A percentile compares a stretch with the other conserved stretches of the same genome.
These are phyloP conservation scores for Clavispora vitiphila DNA, from an alignment of 805 yeast genomes.

Conservation along the genomic window DNA sequence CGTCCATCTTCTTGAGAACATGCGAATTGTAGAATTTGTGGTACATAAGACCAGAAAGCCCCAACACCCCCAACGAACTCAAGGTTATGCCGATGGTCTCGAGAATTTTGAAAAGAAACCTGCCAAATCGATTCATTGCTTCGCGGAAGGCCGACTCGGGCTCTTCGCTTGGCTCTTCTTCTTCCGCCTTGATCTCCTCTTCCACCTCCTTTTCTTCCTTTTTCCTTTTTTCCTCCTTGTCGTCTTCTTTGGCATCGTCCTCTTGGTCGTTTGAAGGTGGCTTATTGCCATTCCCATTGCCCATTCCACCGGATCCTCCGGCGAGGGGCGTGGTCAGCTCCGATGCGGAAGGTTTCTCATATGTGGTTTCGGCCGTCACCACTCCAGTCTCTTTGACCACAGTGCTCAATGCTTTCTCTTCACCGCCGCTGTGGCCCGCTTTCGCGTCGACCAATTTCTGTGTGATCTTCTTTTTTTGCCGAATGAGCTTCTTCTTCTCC, in stretches of 20 bases:
- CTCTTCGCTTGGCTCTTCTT: conserved; percentile 5
- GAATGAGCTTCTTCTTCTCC: conserved; percentile 22
- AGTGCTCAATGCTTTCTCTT: neutral
- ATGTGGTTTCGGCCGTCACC: neutral
- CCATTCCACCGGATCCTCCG: neutral
- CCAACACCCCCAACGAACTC: conserved; percentile 63
- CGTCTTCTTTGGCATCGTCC: conserved; percentile 2
- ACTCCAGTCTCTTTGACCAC: neutral
- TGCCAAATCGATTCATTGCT: conserved; percentile 15
- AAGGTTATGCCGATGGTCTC: conserved; percentile 73
- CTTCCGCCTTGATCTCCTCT: conserved; percentile 7
- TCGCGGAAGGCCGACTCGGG: conserved; percentile 17
- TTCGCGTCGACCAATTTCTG: conserved; percentile 7
- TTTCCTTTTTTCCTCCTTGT: conserved; percentile 9
- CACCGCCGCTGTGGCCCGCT: neutral
- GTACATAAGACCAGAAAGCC: conserved; percentile 66
- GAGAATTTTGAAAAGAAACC: conserved; percentile 38
- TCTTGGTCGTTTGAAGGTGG: conserved; percentile 4
- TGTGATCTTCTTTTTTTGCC: conserved; percentile 15
- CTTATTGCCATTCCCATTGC: conserved; percentile 3
- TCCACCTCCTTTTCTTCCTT: conserved; percentile 11
- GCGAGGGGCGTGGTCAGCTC: neutral
- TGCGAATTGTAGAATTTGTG: conserved; percentile 57
- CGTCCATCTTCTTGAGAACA: conserved; percentile 59
- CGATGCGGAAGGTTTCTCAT: neutral